These are phyloP conservation scores for Inga oerstediana DNA, from an alignment of 306 rosid species.

Conservation along the genomic window DNA sequence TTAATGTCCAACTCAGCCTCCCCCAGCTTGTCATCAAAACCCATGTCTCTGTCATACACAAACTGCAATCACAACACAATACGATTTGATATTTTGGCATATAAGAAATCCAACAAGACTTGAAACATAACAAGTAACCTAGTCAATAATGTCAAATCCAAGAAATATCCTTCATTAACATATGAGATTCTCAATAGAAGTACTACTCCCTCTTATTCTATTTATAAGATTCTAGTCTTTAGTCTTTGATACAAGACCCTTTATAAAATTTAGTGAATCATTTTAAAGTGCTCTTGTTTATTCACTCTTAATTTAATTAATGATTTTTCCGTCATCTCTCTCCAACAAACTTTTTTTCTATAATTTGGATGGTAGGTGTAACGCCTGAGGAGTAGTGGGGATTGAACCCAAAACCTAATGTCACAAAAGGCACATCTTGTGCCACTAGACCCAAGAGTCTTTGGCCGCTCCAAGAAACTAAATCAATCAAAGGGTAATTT, in stretches of 20 bases:
- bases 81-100: background rate
- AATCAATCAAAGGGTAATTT: background rate
- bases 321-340: background rate
- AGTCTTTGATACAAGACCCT: no score
- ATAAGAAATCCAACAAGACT: background rate
- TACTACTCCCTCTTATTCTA: no score
- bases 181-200: background rate
- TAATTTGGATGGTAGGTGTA: no score
- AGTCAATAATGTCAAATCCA: no score
- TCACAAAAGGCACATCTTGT: no score
- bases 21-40: slow-evolving; percentile 86
- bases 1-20: slow-evolving; percentile 71
- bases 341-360: no score
- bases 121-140: background rate
- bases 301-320: no score
- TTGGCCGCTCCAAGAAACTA: background rate
- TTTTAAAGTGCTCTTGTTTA: no score
- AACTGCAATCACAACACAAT: slow-evolving; percentile 40
- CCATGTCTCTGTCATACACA: slow-evolving; percentile 78
- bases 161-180: background rate
- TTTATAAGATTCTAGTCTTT: no score
- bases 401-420: no score
- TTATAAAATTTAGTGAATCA: background rate
- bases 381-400: no score
- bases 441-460: no score